Percentiles rank a stretch among this genome's conserved stretches.
phyloP scores from a whole-genome alignment of 2,329 filamentous ascomycete genomes.

The Dactylellina sp. region DNA sequence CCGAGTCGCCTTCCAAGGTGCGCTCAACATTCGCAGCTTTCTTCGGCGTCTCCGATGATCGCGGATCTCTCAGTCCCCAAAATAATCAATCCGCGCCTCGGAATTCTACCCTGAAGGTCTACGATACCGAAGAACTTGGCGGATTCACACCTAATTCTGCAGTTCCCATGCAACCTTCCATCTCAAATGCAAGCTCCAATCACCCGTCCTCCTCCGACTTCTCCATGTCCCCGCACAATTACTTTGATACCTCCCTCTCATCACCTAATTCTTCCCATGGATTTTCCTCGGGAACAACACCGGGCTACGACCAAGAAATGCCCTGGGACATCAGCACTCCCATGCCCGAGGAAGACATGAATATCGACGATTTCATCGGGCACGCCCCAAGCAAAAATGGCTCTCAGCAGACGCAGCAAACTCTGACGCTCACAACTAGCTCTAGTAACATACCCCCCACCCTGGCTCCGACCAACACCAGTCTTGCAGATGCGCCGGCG shows the following conservation, averaged over 20 bases:
- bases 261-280: conserved; percentile 53
- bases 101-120: conserved; percentile 41
- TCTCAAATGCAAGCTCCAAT: conserved; percentile 47
- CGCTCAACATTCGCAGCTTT: conserved; percentile 29
- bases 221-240: conserved; percentile 54
- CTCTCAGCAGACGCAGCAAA: conserved; percentile 26
- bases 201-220: conserved; percentile 55
- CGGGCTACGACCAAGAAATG: conserved; percentile 52
- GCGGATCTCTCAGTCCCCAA: conserved; percentile 35
- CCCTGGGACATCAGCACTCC: conserved; percentile 50
- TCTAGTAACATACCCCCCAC: conserved; percentile 40
- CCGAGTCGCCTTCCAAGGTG: conserved; percentile 48
- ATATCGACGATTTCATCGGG: conserved; percentile 40
- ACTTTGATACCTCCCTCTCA: conserved; percentile 48
- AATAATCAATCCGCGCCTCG: conserved; percentile 35
- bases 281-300: conserved; percentile 49
- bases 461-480: conserved; percentile 48
- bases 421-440: conserved; percentile 12
- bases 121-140: conserved; percentile 49
- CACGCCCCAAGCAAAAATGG: conserved; percentile 18
- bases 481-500: conserved; percentile 16
- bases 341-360: conserved; percentile 49
- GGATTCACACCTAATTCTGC: conserved; percentile 54
- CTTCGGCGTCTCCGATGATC: conserved; percentile 42
- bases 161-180: conserved; percentile 52